Evolutionary conservation across 164 flowering plant species (phyloP), one percentile per base, ranked within the genome.

Genomic region (Nymphaea colorata): DNA sequence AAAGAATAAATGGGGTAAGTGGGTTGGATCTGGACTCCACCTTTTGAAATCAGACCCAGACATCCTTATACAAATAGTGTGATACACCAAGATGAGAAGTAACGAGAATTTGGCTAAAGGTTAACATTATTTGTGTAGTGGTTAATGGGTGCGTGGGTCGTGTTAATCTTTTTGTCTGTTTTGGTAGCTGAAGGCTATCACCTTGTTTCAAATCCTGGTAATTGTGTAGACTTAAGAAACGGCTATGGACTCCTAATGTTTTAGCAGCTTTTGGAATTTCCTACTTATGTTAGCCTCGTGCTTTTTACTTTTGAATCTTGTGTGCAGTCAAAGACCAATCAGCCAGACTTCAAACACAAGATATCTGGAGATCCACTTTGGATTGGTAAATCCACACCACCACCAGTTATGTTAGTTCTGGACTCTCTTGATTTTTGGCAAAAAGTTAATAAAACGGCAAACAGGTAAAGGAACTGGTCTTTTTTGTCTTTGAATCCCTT

Each of bases 331-430:
- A 7, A 51, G 14, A 51, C 3, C 57, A 3, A 53, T 17, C 43
- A 6, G 57, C 74, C 76, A 65, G 79, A 75, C 41, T 77, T 71
- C 66, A 71, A 69, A 62, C 72, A 69, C 57, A 71, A 77, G 70
- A 62, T 5, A 42, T 59, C 14, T 68, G 71, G 69, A 3, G 41
- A 43, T 15, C n/a, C 72, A 61, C 62, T 76, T 25, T 67, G 65
- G 64, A 57, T 73, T 15, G 44, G 44, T 45, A 68, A 61, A 61
- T 41, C 64, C 70, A 69, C 79, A 70, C 79, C 79, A 59, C 64
- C 60, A 6, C 65, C 66, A 71, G 51, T 67, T 10, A 44, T 4
- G 16, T 25, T 43, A 15, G 62, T 36, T 45, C 5, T 70, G 43
- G 66, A 66, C 18, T 7, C 64, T 17, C 4, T 17, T 10, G 17